Conservation (phyloP, 1,284 basidiomycete genomes). For the Pyrrhoderma lamaoense region DNA sequence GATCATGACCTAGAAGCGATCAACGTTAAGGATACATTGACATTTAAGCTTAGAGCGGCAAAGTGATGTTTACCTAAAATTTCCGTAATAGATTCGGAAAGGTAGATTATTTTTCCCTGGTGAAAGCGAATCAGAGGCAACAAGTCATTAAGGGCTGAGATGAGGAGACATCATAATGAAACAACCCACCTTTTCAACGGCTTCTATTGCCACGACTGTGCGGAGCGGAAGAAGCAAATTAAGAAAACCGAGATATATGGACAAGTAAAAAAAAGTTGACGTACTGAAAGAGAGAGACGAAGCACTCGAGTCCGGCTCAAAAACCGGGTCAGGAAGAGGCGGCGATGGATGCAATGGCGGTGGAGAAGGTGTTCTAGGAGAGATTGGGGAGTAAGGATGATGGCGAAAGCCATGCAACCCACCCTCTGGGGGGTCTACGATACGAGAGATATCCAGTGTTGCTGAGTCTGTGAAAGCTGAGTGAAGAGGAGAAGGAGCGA, state of each 20-base stretch:
- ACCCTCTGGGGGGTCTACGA: slow-evolving; percentile 15
- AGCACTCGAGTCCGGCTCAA: slow-evolving; percentile 1
- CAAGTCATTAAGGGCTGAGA: background rate
- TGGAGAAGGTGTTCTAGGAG: slow-evolving; percentile 1
- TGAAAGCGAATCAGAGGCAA: background rate
- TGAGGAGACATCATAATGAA: slow-evolving; percentile 2
- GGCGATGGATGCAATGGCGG: background rate
- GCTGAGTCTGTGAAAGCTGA: background rate
- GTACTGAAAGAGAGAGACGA: slow-evolving; percentile 18
- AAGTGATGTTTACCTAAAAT: slow-evolving; percentile 46
- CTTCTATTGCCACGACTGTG: slow-evolving; percentile 55
- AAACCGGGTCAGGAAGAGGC: background rate
- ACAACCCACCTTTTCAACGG: slow-evolving; percentile 52
- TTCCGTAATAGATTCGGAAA: slow-evolving; percentile 62
- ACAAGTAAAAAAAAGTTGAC: background rate
- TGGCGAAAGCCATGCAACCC: background rate
- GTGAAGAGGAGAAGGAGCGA: background rate
- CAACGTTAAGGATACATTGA: slow-evolving; percentile 2
- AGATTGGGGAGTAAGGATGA: background rate
- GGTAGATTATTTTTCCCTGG: slow-evolving; percentile 7
- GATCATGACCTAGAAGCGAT: slow-evolving; percentile 51
- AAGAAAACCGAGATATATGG: background rate
- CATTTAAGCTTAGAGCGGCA: background rate
- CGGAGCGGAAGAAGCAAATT: background rate
- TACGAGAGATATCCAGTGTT: slow-evolving; percentile 19